These are phyloP conservation scores for Darksidea phi DNA, from an alignment of 495 filamentous ascomycete species.

Conservation along the genomic window DNA sequence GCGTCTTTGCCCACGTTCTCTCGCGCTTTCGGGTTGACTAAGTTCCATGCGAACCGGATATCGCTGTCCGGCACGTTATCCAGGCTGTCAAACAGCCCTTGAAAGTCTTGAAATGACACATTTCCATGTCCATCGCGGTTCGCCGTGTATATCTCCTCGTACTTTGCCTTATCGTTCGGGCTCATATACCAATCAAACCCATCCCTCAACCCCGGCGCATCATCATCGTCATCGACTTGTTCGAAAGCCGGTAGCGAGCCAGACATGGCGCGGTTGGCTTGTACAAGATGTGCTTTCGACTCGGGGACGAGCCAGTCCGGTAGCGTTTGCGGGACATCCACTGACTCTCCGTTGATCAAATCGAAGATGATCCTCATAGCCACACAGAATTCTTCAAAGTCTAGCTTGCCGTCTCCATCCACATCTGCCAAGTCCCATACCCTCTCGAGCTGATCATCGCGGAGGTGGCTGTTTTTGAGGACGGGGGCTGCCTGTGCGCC, in stretches of 20 bases:
- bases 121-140: conserved; percentile 83
- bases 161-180: conserved; percentile 82
- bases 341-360: conserved; percentile 89
- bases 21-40: conserved; percentile 83
- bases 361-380: conserved; percentile 98
- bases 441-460: conserved; percentile 91
- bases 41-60: conserved; percentile 90
- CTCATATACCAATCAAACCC: conserved; percentile 99
- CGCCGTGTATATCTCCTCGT: conserved; percentile 92
- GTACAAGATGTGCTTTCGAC: conserved; percentile 92
- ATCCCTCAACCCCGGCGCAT: conserved; percentile 80
- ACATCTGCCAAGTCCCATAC: conserved; percentile 98
- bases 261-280: conserved; percentile 78
- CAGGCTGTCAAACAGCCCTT: conserved; percentile 82
- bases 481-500: conserved; percentile 90
- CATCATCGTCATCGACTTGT: conserved; percentile 67
- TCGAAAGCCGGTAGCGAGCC: conserved; percentile 77
- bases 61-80: conserved; percentile 91
- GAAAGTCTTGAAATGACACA: conserved; percentile 75
- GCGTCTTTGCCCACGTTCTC: conserved; percentile 90
- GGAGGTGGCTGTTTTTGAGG: conserved; percentile 90
- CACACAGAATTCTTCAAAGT: conserved; percentile 99
- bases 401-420: conserved; percentile 91
- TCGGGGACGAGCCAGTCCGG: conserved; percentile 97
- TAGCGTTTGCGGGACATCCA: conserved; percentile 75